Evolutionary conservation across 257 asterid genomes (phyloP).

Genomic region (Nicotiana undulata): DNA sequence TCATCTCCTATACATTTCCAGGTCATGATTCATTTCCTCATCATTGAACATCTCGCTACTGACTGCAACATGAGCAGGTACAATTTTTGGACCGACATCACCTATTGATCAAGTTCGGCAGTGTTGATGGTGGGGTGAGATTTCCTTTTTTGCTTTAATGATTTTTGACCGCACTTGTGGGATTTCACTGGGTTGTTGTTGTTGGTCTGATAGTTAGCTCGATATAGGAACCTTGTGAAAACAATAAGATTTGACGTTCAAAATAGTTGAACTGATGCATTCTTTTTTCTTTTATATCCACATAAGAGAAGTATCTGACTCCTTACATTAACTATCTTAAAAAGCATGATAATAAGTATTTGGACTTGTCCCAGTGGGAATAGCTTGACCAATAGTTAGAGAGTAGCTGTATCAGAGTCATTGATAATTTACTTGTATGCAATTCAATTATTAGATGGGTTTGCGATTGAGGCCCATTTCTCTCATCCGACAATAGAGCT

Average conservation of each 20-base stretch:
- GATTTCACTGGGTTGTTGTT: too few species aligned
- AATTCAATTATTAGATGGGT: background rate
- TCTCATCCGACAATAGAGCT: background rate
- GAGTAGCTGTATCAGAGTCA: background rate
- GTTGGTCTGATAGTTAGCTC: background rate
- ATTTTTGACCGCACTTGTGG: background rate
- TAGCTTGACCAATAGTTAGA: background rate
- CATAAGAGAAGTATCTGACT: background rate
- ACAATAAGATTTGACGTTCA: background rate
- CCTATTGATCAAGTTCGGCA: slow-evolving; percentile 85
- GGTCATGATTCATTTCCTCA: background rate
- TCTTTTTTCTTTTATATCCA: background rate
- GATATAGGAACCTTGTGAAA: background rate
- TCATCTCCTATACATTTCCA: background rate
- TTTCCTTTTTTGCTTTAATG: slow-evolving; percentile 17
- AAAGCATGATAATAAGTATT: background rate
- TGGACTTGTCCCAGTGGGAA: background rate
- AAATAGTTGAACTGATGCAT: background rate
- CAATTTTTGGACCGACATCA: slow-evolving; percentile 92
- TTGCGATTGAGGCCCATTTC: background rate
- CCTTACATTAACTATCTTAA: background rate
- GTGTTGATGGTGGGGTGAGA: slow-evolving; percentile 98
- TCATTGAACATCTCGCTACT: slow-evolving; percentile 7
- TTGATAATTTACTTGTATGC: background rate
- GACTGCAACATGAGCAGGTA: slow-evolving; percentile 44